Conservation (phyloP, 352 stramenopile species). For the Pythium angustatum region DNA sequence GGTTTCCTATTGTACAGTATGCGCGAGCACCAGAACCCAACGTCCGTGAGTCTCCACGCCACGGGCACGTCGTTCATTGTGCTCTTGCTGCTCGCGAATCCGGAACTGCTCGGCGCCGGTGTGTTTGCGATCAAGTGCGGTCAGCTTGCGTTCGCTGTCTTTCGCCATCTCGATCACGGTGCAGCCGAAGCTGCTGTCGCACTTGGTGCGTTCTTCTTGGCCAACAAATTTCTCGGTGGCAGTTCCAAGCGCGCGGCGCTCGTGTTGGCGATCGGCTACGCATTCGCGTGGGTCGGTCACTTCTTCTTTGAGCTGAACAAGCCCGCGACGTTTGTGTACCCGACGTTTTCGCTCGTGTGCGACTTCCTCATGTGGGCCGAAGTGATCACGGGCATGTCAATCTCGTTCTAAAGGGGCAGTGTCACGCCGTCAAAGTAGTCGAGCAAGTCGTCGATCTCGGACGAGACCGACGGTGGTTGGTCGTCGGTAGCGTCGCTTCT, state of each 20-base stretch:
- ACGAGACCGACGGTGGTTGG: background rate
- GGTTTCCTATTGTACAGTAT: conserved; percentile 26
- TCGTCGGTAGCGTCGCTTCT: conserved; percentile 16
- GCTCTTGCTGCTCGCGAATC: conserved; percentile 37
- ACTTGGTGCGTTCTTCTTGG: conserved; percentile 35
- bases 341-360: conserved; percentile 59
- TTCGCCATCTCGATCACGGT: conserved; percentile 43
- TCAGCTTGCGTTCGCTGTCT: conserved; percentile 38
- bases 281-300: conserved; percentile 66
- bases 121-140: conserved; percentile 39
- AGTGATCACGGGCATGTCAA: conserved; percentile 36
- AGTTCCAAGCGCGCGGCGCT: conserved; percentile 23
- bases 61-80: conserved; percentile 44
- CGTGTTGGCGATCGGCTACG: conserved; percentile 43
- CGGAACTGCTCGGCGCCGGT: conserved; percentile 37
- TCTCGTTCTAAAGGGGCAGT: conserved; percentile 58
- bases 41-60: conserved; percentile 43
- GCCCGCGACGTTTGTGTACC: conserved; percentile 71
- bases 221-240: conserved; percentile 39
- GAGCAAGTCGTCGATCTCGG: conserved; percentile 71
- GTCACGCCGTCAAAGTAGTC: conserved; percentile 76
- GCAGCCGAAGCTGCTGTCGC: conserved; percentile 33
- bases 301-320: conserved; percentile 66
- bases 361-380: conserved; percentile 65
- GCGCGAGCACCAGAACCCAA: conserved; percentile 49